Evolutionary conservation across 73 alveolate species (phyloP).

Genomic region (Paramecium octaurelia): DNA sequence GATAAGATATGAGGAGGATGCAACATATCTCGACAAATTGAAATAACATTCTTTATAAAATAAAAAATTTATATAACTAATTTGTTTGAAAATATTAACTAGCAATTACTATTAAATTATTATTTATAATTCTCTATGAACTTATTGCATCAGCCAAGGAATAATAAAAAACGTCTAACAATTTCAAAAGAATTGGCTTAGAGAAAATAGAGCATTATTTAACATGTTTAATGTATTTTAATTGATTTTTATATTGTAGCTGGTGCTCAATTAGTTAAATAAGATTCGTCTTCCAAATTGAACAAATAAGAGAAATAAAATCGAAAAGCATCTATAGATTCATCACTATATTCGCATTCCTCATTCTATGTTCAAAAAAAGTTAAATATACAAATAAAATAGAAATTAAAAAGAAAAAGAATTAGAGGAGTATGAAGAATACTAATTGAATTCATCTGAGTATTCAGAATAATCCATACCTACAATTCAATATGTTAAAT

Average conservation of each 20-base stretch:
- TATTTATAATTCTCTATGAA: neutral
- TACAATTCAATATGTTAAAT: neutral
- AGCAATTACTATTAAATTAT: neutral
- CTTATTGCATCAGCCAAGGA: neutral
- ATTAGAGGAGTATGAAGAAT: neutral
- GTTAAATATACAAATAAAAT: neutral
- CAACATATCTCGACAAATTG: neutral
- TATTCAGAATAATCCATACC: neutral
- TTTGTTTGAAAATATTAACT: neutral
- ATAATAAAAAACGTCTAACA: conserved; percentile 2
- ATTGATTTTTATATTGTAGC: neutral
- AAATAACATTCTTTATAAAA: neutral
- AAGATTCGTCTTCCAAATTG: neutral
- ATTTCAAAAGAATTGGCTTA: neutral
- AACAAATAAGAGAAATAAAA: neutral
- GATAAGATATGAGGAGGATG: neutral
- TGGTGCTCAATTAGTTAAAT: neutral
- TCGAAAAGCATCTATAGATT: neutral
- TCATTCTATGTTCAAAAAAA: neutral
- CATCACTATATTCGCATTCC: neutral
- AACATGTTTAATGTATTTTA: neutral
- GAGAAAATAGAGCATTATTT: conserved; percentile 2
- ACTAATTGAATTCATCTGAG: neutral
- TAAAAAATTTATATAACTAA: neutral
- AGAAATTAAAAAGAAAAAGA: neutral